Percentiles rank a stretch among this genome's conserved stretches.
Conservation (phyloP, 257 asterid genomes). For the Paraleonurus japonicus region DNA sequence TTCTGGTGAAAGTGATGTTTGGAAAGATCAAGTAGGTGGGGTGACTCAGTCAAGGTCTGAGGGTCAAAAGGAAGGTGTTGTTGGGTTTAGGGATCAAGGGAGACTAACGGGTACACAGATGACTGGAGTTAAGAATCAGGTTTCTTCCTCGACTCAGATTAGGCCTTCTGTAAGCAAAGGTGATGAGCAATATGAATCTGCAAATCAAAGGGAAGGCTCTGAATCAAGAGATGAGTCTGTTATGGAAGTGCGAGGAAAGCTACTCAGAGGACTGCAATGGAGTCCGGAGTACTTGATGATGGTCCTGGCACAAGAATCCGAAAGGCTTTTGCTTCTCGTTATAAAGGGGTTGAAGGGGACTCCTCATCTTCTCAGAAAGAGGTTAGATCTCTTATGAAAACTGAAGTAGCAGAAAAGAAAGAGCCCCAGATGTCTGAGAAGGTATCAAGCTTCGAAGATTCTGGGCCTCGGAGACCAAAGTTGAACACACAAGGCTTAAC, state of each 20-base stretch:
- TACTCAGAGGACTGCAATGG: no score
- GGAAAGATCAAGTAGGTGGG: slow-evolving; percentile 39
- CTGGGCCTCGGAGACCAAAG: slow-evolving; percentile 38
- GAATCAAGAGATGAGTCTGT: slow-evolving; percentile 35
- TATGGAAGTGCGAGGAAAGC: no score
- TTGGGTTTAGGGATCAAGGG: slow-evolving; percentile 37
- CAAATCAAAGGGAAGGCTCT: slow-evolving; percentile 42
- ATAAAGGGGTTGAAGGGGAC: slow-evolving; percentile 43
- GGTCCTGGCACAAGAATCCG: slow-evolving; percentile 48
- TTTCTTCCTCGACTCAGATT: background rate
- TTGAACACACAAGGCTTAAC: slow-evolving; percentile 28
- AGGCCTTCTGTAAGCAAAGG: slow-evolving; percentile 30
- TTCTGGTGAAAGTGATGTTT: slow-evolving; percentile 37
- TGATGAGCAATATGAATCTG: slow-evolving; percentile 29
- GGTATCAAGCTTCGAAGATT: slow-evolving; percentile 38
- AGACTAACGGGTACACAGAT: slow-evolving; percentile 33
- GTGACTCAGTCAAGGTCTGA: slow-evolving; percentile 46
- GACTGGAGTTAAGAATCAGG: slow-evolving; percentile 39
- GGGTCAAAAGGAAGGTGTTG: no score
- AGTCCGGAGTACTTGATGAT: no score
- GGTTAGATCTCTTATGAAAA: slow-evolving; percentile 32
- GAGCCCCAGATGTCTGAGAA: slow-evolving; percentile 34
- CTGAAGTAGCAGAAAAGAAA: slow-evolving; percentile 39
- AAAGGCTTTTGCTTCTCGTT: slow-evolving; percentile 47
- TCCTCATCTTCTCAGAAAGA: slow-evolving; percentile 42